Evolutionary conservation across 352 stramenopile species (phyloP).

Genomic region (Phytophthora vignae): DNA sequence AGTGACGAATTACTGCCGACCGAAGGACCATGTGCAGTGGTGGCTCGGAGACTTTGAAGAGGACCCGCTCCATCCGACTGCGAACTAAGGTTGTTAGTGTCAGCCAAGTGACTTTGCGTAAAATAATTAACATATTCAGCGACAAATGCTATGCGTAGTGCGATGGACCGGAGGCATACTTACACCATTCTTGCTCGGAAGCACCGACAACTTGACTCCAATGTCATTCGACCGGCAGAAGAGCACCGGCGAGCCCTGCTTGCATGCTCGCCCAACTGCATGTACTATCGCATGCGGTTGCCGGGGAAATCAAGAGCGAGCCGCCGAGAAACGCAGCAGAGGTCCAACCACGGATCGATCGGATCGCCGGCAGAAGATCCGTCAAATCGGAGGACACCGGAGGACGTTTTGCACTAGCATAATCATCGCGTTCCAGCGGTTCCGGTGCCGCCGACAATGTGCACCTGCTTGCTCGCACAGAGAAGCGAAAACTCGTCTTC

Average conservation of each 20-base stretch:
- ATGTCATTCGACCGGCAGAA: background rate
- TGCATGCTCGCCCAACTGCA: background rate
- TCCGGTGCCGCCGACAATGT: no score
- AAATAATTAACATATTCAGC: slow-evolving; percentile 18
- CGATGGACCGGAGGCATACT: no score
- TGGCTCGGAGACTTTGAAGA: slow-evolving; percentile 77
- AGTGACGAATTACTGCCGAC: slow-evolving; percentile 68
- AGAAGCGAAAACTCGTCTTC: no score
- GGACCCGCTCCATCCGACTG: slow-evolving; percentile 40
- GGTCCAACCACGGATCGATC: slow-evolving; percentile 4
- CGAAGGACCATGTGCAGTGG: slow-evolving; percentile 69
- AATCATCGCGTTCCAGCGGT: no score
- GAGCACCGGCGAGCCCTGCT: background rate
- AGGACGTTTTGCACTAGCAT: background rate
- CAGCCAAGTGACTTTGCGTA: background rate
- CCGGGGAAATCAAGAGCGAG: slow-evolving; percentile 19
- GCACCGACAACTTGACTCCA: no score
- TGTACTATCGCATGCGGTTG: slow-evolving; percentile 12
- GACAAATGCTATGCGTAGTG: background rate
- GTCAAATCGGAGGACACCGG: slow-evolving; percentile 6
- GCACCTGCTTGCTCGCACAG: no score
- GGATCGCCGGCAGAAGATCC: slow-evolving; percentile 23
- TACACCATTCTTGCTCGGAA: no score
- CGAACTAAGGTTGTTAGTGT: slow-evolving; percentile 12
- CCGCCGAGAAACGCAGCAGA: slow-evolving; percentile 26